Conservation (phyloP, 2,329 filamentous ascomycete species). For the Aspergillus aculeatus region DNA sequence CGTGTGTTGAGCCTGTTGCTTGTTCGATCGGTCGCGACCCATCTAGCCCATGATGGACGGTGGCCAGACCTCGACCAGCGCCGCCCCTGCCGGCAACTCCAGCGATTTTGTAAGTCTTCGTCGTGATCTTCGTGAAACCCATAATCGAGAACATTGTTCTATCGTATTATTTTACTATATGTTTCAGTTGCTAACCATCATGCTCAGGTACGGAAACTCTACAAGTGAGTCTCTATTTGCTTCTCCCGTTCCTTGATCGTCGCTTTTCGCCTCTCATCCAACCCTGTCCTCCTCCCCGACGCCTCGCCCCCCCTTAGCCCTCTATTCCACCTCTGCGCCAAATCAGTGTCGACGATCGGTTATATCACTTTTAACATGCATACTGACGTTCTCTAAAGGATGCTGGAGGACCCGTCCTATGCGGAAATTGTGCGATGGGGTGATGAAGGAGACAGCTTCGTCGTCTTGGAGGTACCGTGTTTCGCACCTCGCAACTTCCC, state of each 20-base stretch:
- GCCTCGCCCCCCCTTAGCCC: conserved; percentile 6
- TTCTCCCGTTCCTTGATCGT: conserved; percentile 9
- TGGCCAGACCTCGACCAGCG: conserved; percentile 42
- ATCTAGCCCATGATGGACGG: conserved; percentile 47
- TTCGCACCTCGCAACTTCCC: conserved; percentile 7
- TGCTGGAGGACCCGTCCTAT: conserved; percentile 94
- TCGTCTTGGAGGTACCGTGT: conserved; percentile 80
- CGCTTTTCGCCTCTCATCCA: conserved; percentile 7
- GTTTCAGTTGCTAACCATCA: conserved; percentile 21
- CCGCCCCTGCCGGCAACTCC: conserved; percentile 69
- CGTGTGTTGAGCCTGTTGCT: conserved; percentile 28
- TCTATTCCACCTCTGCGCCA: conserved; percentile 8
- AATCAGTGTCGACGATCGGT: conserved; percentile 1
- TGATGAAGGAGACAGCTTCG: conserved; percentile 90
- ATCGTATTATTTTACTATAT: conserved; percentile 21
- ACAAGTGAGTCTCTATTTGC: conserved; percentile 68
- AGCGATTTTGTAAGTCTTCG: conserved; percentile 83
- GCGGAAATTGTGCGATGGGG: conserved; percentile 93
- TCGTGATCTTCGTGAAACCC: conserved; percentile 12
- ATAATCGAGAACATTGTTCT: not conserved
- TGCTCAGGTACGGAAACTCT: conserved; percentile 87
- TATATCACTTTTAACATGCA: not conserved
- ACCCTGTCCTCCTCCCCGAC: conserved; percentile 4
- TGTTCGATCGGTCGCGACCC: conserved; percentile 42
- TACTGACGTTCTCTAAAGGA: conserved; percentile 54